Percentiles rank a stretch among this genome's conserved stretches.
phyloP scores from a whole-genome alignment of 2,329 filamentous ascomycete genomes.

The Exserohilum rostratum region DNA sequence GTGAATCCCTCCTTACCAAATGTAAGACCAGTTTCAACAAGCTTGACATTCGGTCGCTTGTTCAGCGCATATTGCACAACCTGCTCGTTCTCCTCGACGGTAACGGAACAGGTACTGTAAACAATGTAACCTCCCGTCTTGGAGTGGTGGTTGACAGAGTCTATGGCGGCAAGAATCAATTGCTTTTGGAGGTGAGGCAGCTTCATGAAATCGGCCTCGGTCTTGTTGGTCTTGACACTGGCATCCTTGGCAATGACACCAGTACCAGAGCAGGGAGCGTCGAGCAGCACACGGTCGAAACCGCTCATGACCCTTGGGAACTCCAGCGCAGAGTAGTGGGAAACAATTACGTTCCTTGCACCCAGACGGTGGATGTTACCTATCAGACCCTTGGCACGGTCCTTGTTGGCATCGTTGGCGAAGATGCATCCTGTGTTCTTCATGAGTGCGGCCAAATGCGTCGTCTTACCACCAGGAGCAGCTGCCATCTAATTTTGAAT shows the following conservation, averaged over 20 bases:
- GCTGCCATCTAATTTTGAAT: conserved; percentile 51
- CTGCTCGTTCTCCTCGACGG: conserved; percentile 89
- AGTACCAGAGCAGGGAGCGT: conserved; percentile 94
- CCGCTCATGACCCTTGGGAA: conserved; percentile 95
- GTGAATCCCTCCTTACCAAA: conserved; percentile 95
- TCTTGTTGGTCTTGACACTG: conserved; percentile 91
- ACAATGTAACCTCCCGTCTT: conserved; percentile 95
- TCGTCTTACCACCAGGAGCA: conserved; percentile 94
- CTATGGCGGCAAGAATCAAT: conserved; percentile 88
- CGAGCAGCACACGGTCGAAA: conserved; percentile 91
- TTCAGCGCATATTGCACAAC: conserved; percentile 92
- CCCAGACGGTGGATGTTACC: conserved; percentile 94
- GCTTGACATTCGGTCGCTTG: conserved; percentile 89
- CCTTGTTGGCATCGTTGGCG: conserved; percentile 94
- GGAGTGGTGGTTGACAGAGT: conserved; percentile 88
- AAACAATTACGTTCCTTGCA: conserved; percentile 91
- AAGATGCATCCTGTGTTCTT: conserved; percentile 96
- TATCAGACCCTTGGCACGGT: conserved; percentile 93
- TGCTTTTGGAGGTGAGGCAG: conserved; percentile 96
- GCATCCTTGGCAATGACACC: conserved; percentile 98
- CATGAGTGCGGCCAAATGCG: conserved; percentile 95
- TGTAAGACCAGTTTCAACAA: conserved; percentile 87
- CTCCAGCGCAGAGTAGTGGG: conserved; percentile 91
- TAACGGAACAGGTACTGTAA: conserved; percentile 96
- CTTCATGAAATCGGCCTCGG: conserved; percentile 89